Evolutionary conservation across 2,329 filamentous ascomycete genomes (phyloP).

Genomic region (Nemania sp.): DNA sequence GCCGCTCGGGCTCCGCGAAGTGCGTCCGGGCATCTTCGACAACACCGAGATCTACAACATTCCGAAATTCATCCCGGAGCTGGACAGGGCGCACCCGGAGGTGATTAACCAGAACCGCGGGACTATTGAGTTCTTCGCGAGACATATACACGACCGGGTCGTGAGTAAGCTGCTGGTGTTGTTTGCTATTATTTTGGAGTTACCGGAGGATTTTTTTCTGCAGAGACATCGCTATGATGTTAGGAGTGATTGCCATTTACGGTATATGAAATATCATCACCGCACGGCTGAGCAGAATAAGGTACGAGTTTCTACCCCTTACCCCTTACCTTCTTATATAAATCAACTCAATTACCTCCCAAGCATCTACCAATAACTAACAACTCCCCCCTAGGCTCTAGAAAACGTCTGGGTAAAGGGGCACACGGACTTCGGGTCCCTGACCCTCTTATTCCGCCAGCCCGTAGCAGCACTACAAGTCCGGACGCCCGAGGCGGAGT

Average conservation of each 20-base stretch:
- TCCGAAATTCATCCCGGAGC: conserved; percentile 44
- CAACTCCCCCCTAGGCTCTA: conserved; percentile 24
- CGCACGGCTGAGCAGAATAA: conserved; percentile 50
- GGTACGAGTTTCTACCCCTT: neutral
- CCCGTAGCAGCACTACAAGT: conserved; percentile 61
- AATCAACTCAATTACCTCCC: too few relatives aligned
- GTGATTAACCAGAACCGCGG: conserved; percentile 38
- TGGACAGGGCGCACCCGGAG: conserved; percentile 39
- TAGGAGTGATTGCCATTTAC: conserved; percentile 58
- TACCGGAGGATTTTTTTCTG: conserved; percentile 59
- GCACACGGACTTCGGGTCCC: conserved; percentile 59
- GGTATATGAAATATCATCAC: conserved; percentile 62
- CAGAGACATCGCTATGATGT: conserved; percentile 57
- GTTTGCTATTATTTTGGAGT: conserved; percentile 55
- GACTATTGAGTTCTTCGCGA: conserved; percentile 42
- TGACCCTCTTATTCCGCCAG: conserved; percentile 61
- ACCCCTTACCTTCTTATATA: neutral
- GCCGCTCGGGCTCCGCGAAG: conserved; percentile 46
- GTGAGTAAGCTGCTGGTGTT: conserved; percentile 41
- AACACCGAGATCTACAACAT: conserved; percentile 48
- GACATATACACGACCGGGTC: conserved; percentile 42
- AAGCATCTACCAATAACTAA: conserved; percentile 4
- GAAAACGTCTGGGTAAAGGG: conserved; percentile 44
- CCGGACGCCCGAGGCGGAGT: conserved; percentile 45
- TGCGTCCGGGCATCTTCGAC: conserved; percentile 41